Evolutionary conservation across 176 grass and related monocot species (phyloP).

Genomic region (Calamus simplicifolius): DNA sequence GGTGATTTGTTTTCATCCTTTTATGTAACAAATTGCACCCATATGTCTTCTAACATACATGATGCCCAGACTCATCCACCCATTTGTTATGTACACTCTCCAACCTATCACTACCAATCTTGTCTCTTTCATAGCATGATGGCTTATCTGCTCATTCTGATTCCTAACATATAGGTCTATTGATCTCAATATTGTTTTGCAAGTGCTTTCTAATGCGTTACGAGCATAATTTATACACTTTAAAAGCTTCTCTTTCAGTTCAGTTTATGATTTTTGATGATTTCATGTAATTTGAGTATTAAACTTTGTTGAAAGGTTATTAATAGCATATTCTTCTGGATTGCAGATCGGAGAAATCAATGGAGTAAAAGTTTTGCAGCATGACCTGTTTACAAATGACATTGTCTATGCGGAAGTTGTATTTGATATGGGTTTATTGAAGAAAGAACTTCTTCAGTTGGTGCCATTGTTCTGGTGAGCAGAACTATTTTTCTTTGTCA

Average conservation of each 20-base stretch:
- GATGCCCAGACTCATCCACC: no score
- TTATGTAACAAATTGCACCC: neutral
- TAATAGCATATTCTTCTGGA: neutral
- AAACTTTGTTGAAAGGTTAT: neutral
- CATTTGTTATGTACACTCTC: no score
- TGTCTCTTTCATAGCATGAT: no score
- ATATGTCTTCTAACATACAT: no score
- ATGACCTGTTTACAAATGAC: constrained; percentile 98
- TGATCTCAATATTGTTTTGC: no score
- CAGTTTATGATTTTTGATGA: neutral
- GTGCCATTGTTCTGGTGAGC: constrained; percentile 95
- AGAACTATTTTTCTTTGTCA: neutral
- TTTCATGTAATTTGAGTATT: neutral
- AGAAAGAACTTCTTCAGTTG: constrained; percentile 85
- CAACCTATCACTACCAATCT: no score
- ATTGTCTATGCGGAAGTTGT: constrained; percentile 84
- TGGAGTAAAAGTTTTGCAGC: constrained; percentile 90
- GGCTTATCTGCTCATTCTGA: no score
- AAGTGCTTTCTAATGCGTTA: no score
- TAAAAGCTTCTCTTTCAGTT: no score
- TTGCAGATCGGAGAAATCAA: constrained; percentile 83
- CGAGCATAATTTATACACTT: no score
- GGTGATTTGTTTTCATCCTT: constrained; percentile 36
- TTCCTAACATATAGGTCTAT: no score
- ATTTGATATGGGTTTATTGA: constrained; percentile 89